Base-by-base conservation (phyloP, 2,329 filamentous ascomycete genomes). In the Rhytidhysteron rufulum region DNA sequence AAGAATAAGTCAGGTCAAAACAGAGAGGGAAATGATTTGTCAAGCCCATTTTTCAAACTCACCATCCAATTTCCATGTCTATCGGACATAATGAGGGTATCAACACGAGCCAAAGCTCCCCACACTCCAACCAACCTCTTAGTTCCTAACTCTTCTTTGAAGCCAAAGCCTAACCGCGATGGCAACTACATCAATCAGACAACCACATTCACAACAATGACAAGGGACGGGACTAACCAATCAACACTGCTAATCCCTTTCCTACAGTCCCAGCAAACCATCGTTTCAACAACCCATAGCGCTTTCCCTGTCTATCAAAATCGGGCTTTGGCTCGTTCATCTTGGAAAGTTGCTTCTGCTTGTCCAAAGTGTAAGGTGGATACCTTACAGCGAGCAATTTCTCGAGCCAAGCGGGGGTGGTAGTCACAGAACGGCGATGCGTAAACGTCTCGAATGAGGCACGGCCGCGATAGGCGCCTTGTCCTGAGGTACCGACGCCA, bases 401-500 rank as follows among this genome's bases (percentile, higher is more conserved):
- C 58, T 88, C 84, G 49, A 83, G 74, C 84, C 84, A 88, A 13
- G 62, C 55, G 1, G 84, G 84, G 4, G 82, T 85, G 32, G 71
- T 74, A 17, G 80, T 78, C 24, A 86, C 66, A 36, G 72, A 70
- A 27, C 80, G 72, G 15, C 75, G 71, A 62, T 86, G 83, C 2
- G 79, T 79, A 58, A 85, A 86, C 49, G 70, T 69, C 52, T 87
- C 82, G 64, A 86, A 87, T 2, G 75, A 79, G n/a, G 84, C 75
- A 57, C 82, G 81, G 44, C 89, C 89, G 53, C 86, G 81, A 71
- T 94, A 94, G 21, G 79, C 71, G 45, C 88, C 88, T 45, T 77
- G 76, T 39, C 88, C 88, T 32, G 83, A 88, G 51, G 85, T 78
- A 48, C 89, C 88, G 6, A 95, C 84, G 54, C 88, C 88, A 48